Percentiles rank a stretch among this genome's conserved stretches.
These are phyloP conservation scores for Schrenkiella parvula DNA, from an alignment of 345 rosid genomes.

Conservation along the genomic window DNA sequence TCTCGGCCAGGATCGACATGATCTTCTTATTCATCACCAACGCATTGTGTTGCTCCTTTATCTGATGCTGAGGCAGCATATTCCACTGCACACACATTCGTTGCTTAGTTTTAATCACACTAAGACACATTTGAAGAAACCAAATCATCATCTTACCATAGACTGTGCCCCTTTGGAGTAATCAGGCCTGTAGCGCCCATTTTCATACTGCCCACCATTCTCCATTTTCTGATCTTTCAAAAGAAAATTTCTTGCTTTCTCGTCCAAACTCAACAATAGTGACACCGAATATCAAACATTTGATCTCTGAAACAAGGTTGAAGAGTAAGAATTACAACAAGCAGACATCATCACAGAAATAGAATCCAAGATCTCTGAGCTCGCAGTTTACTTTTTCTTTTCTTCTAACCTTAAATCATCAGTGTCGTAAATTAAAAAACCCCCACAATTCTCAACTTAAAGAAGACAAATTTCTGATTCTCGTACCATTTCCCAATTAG, in stretches of 20 bases:
- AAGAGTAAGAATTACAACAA: not conserved
- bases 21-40: constrained; percentile 87
- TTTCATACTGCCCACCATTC: constrained; percentile 57
- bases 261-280: not conserved
- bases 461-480: not conserved
- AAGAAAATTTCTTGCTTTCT: no score
- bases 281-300: not conserved
- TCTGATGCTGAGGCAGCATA: constrained; percentile 65
- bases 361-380: not conserved
- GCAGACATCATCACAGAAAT: not conserved
- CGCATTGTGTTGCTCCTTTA: constrained; percentile 75
- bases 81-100: constrained; percentile 57
- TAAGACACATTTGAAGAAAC: constrained; percentile 9
- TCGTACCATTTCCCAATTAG: not conserved
- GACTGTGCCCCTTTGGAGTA: constrained; percentile 53
- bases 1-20: constrained; percentile 75
- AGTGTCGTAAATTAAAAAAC: not conserved
- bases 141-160: constrained; percentile 38
- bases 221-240: constrained; percentile 47
- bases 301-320: constrained; percentile 2
- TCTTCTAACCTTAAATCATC: not conserved
- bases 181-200: constrained; percentile 62
- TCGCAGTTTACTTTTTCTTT: not conserved
- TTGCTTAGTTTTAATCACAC: constrained; percentile 17
- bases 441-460: not conserved